A percentile compares a stretch with the other conserved stretches of the same genome.
Evolutionary conservation across 2,329 filamentous ascomycete genomes (phyloP).

Genomic region (Colletotrichum camelliae): DNA sequence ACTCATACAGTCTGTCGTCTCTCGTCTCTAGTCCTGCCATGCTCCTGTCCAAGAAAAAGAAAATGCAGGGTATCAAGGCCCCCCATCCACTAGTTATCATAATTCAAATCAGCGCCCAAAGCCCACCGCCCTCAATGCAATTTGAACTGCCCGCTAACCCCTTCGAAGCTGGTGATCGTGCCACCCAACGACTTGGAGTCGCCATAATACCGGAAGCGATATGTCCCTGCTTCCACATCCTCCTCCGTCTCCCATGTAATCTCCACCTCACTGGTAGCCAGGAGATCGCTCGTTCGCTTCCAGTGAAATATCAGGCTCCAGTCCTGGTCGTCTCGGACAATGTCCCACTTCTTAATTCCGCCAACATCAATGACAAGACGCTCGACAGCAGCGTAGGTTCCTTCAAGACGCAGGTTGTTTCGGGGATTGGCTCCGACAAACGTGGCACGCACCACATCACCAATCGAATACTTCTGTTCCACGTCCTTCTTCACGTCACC

Average conservation of each 20-base stretch:
- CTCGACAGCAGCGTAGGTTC: slow-evolving; percentile 81
- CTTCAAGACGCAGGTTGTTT: slow-evolving; percentile 81
- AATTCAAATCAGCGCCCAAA: neutral
- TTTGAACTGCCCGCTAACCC: slow-evolving; percentile 61
- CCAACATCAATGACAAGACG: slow-evolving; percentile 43
- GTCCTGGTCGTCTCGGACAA: slow-evolving; percentile 76
- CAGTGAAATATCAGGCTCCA: slow-evolving; percentile 85
- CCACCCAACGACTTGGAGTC: slow-evolving; percentile 74
- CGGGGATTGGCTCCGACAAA: slow-evolving; percentile 90
- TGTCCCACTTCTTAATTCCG: slow-evolving; percentile 58
- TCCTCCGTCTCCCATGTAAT: slow-evolving; percentile 81
- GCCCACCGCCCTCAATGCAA: neutral
- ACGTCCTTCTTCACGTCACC: slow-evolving; percentile 68
- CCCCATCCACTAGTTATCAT: neutral
- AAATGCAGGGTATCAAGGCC: neutral
- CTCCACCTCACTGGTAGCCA: slow-evolving; percentile 77
- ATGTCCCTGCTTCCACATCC: slow-evolving; percentile 64
- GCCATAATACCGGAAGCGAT: slow-evolving; percentile 81
- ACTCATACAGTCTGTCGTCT: neutral
- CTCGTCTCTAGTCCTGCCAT: neutral
- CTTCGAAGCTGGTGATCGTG: slow-evolving; percentile 71
- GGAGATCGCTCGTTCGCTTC: slow-evolving; percentile 71
- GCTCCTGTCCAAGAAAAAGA: neutral
- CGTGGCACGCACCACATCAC: slow-evolving; percentile 65
- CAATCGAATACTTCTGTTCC: slow-evolving; percentile 55